Evolutionary conservation across 768 basidiomycete genomes (phyloP).

Genomic region (Austroboletus festivus): DNA sequence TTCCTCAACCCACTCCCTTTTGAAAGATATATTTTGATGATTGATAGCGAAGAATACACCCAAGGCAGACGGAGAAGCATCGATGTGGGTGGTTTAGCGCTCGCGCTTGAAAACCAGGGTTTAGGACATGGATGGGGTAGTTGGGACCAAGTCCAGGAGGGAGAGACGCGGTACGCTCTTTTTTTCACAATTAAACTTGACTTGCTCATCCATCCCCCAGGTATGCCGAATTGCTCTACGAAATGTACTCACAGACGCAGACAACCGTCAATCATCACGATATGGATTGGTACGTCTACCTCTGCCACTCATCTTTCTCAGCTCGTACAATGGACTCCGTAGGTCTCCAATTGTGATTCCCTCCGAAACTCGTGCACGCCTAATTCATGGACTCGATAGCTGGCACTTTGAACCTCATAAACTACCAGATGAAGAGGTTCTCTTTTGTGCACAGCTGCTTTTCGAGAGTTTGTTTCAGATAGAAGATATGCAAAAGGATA

Average conservation of each 20-base stretch:
- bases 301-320: not conserved
- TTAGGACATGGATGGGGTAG: slow-evolving; percentile 72
- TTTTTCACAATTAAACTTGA: slow-evolving; percentile 4
- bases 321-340: slow-evolving; percentile 18
- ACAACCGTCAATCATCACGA: slow-evolving; percentile 59
- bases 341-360: slow-evolving; percentile 50
- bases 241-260: slow-evolving; percentile 80
- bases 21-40: slow-evolving; percentile 12
- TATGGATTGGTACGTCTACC: slow-evolving; percentile 23
- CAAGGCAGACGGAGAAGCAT: slow-evolving; percentile 66
- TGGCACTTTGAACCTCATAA: slow-evolving; percentile 93
- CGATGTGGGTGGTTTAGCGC: slow-evolving; percentile 84
- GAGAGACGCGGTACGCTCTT: slow-evolving; percentile 47
- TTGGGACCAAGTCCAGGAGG: slow-evolving; percentile 46
- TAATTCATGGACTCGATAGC: slow-evolving; percentile 65
- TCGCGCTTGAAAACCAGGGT: slow-evolving; percentile 63
- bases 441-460: slow-evolving; percentile 76
- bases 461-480: slow-evolving; percentile 84
- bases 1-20: not conserved
- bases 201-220: slow-evolving; percentile 32
- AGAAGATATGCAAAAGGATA: slow-evolving; percentile 63
- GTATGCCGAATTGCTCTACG: slow-evolving; percentile 79
- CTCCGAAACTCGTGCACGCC: slow-evolving; percentile 48
- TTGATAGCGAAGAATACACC: slow-evolving; percentile 28
- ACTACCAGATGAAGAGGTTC: slow-evolving; percentile 77